Base-by-base conservation (phyloP, 352 stramenopile genomes). In the Phytophthora crassamura region DNA sequence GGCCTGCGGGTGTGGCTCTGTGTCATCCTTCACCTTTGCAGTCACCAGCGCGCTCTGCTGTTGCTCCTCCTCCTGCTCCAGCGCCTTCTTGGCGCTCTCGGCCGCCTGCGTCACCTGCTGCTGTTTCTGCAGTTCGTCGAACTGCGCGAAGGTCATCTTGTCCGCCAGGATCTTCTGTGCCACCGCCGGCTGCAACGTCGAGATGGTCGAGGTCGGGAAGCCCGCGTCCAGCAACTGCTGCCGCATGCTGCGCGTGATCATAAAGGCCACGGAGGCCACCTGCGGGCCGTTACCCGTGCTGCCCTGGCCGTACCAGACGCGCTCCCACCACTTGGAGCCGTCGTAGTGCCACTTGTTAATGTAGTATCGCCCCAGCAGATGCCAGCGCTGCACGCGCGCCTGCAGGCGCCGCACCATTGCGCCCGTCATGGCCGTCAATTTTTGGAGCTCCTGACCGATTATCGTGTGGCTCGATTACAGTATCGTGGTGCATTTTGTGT, bases 271-370 rank as follows among this genome's bases (percentile, higher is more conserved):
- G 22, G 82, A 89, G 18, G 83, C 83, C 22, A 88, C 73, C n/a
- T 72, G 65, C 20, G 76, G 68, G 1, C 77, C 53, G 8, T 67
- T 68, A n/a, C 68, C 65, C 16, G 70, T 77, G 43, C 78, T 81
- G 3, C 69, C 66, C 41, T 78, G 67, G 50, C 84, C 86, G 50
- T 90, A 86, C 84, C 82, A 91, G 16, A 91, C 68, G 45, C 84
- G 75, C 48, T 93, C 84, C 48, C 69, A 74, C 78, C 76, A 90
- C 56, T 93, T 94, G 42, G 75, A 81, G 16, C 78, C 84, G 58
- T 93, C 82, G 46, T 94, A 94, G 38, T 91, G 86, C 86, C 86
- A 94, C 64, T 91, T 94, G 54, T 94, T 94, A 33, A 78, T 57
- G 71, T 94, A 92, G 67, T 93, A 92, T 40, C 81, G 82, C 30